A percentile compares a stretch with the other conserved stretches of the same genome.
Conservation (phyloP, 2,329 filamentous ascomycete species). For the Hymenoscyphus infarciens region DNA sequence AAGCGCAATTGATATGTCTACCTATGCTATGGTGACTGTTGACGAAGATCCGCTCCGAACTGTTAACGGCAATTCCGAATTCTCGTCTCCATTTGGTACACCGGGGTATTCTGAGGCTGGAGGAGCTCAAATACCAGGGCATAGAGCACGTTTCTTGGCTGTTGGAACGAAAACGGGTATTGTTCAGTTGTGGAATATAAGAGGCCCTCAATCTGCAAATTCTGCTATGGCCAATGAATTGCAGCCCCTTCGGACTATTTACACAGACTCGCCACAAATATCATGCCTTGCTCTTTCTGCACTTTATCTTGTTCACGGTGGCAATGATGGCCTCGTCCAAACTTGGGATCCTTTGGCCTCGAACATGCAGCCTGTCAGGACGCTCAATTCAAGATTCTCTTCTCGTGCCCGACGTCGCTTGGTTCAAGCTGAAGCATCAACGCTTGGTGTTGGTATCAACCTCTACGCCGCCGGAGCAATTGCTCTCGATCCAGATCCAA, state of each 20-base stretch:
- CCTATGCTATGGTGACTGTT: slow-evolving; percentile 64
- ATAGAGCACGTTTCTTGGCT: slow-evolving; percentile 75
- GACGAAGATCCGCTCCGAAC: slow-evolving; percentile 74
- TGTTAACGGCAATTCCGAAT: slow-evolving; percentile 46
- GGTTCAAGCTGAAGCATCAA: slow-evolving; percentile 62
- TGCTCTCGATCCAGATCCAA: slow-evolving; percentile 81
- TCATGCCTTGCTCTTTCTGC: slow-evolving; percentile 79
- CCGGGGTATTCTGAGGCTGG: slow-evolving; percentile 27
- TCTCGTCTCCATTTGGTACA: slow-evolving; percentile 29
- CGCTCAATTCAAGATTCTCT: slow-evolving; percentile 80
- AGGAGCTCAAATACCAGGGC: slow-evolving; percentile 70
- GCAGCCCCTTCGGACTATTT: slow-evolving; percentile 72
- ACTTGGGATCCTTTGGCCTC: slow-evolving; percentile 96
- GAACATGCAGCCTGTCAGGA: slow-evolving; percentile 71
- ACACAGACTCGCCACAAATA: slow-evolving; percentile 86
- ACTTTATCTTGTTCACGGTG: slow-evolving; percentile 86
- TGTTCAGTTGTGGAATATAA: slow-evolving; percentile 83
- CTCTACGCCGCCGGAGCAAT: slow-evolving; percentile 82
- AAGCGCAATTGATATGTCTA: slow-evolving; percentile 70
- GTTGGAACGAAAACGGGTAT: slow-evolving; percentile 74
- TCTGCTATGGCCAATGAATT: slow-evolving; percentile 55
- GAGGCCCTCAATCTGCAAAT: slow-evolving; percentile 57
- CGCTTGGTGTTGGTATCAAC: slow-evolving; percentile 66
- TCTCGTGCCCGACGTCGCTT: slow-evolving; percentile 75
- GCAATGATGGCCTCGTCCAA: slow-evolving; percentile 91